These are phyloP conservation scores for Botryotinia calthae DNA, from an alignment of 2,329 filamentous ascomycete genomes.

Conservation along the genomic window DNA sequence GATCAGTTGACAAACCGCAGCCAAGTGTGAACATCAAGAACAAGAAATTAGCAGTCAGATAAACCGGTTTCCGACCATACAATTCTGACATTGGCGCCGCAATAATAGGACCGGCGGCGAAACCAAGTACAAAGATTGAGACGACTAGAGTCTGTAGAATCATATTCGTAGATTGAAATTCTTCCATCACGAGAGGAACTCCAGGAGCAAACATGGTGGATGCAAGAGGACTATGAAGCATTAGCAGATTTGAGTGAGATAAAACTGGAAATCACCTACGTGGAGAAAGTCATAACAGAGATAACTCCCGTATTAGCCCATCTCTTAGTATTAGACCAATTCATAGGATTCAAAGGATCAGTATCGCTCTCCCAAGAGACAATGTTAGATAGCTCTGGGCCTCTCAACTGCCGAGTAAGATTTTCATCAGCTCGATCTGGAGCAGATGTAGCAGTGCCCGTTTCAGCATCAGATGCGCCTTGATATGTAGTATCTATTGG, in stretches of 20 bases:
- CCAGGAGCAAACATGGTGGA: conserved; percentile 51
- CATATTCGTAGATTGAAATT: conserved; percentile 44
- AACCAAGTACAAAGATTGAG: conserved; percentile 55
- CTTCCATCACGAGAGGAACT: conserved; percentile 45
- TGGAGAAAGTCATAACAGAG: conserved; percentile 15
- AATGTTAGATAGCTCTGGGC: conserved; percentile 64
- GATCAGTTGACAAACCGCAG: conserved; percentile 49
- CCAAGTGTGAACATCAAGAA: conserved; percentile 43
- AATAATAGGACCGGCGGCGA: conserved; percentile 58
- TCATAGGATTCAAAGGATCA: conserved; percentile 46
- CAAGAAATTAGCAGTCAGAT: conserved; percentile 52
- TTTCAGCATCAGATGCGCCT: not conserved
- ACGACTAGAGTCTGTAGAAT: conserved; percentile 62
- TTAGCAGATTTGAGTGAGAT: not conserved
- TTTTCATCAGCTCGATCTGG: not conserved
- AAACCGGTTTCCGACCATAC: conserved; percentile 52
- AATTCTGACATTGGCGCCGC: conserved; percentile 60
- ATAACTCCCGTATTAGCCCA: conserved; percentile 6
- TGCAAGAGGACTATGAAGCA: conserved; percentile 41
- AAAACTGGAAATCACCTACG: not conserved
- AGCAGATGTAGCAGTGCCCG: not conserved
- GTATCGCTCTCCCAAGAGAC: conserved; percentile 50
- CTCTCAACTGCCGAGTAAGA: not conserved
- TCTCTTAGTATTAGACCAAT: conserved; percentile 38
- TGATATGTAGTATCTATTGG: not conserved